Conservation (phyloP, 2,329 filamentous ascomycete species). For the Aaosphaeria arxii region DNA sequence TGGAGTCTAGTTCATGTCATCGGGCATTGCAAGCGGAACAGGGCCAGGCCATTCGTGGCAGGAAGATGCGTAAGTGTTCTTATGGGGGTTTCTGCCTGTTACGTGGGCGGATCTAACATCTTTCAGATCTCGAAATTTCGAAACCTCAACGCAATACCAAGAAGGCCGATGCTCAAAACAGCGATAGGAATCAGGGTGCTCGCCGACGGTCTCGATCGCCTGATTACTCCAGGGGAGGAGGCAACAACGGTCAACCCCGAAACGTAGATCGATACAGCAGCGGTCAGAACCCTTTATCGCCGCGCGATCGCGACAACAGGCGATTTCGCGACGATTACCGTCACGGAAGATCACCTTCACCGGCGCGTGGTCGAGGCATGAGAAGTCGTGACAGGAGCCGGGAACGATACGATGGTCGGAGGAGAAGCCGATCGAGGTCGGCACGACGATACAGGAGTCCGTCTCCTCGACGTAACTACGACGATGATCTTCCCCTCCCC, state of each 20-base stretch:
- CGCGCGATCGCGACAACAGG: slow-evolving; percentile 49
- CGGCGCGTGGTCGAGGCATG: slow-evolving; percentile 37
- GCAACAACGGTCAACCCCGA: slow-evolving; percentile 47
- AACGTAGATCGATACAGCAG: slow-evolving; percentile 37
- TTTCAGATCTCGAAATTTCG: slow-evolving; percentile 79
- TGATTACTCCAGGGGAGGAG: slow-evolving; percentile 52
- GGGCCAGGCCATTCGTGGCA: slow-evolving; percentile 77
- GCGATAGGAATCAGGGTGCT: slow-evolving; percentile 34
- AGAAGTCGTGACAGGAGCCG: slow-evolving; percentile 34
- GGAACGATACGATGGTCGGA: slow-evolving; percentile 52
- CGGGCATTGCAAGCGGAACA: slow-evolving; percentile 75
- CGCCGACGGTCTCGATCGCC: slow-evolving; percentile 61
- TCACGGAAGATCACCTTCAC: slow-evolving; percentile 45
- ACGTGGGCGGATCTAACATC: not conserved
- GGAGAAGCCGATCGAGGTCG: slow-evolving; percentile 65
- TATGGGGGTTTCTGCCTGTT: not conserved
- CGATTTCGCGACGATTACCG: slow-evolving; percentile 62
- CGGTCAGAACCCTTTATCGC: slow-evolving; percentile 32
- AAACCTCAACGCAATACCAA: slow-evolving; percentile 79
- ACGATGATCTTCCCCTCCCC: slow-evolving; percentile 66
- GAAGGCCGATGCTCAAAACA: slow-evolving; percentile 46
- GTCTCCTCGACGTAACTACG: slow-evolving; percentile 61
- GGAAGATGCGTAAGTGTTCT: slow-evolving; percentile 77
- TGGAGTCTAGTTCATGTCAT: slow-evolving; percentile 71
- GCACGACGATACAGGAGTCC: slow-evolving; percentile 67